Percentiles rank a stretch among this genome's conserved stretches.
Conservation (phyloP, 768 basidiomycete genomes). For the Pleurotus djamor region DNA sequence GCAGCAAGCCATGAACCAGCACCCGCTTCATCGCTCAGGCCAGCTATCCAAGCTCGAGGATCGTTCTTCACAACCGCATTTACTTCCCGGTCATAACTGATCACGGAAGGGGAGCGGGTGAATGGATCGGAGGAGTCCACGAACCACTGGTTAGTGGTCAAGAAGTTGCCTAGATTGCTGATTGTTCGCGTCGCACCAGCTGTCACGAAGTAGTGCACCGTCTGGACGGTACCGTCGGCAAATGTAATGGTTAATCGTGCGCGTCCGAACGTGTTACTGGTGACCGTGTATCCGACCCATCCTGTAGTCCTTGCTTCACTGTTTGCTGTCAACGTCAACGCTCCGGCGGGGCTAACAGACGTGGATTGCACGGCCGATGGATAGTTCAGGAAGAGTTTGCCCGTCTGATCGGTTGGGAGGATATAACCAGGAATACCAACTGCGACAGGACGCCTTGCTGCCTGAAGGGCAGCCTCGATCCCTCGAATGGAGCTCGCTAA, state of each 20-base stretch:
- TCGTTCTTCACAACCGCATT: slow-evolving; percentile 49
- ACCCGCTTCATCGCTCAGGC: slow-evolving; percentile 58
- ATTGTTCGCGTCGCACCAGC: slow-evolving; percentile 42
- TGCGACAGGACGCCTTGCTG: slow-evolving; percentile 42
- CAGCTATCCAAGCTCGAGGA: slow-evolving; percentile 58
- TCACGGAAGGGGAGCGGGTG: slow-evolving; percentile 49
- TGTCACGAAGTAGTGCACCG: slow-evolving; percentile 50
- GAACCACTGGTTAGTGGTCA: slow-evolving; percentile 56
- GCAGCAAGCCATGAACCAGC: slow-evolving; percentile 58
- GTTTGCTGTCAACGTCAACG: slow-evolving; percentile 43
- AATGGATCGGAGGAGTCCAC: slow-evolving; percentile 47
- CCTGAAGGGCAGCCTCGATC: slow-evolving; percentile 43
- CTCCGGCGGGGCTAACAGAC: slow-evolving; percentile 41
- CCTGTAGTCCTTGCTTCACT: slow-evolving; percentile 35
- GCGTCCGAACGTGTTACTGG: slow-evolving; percentile 42
- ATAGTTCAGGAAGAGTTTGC: slow-evolving; percentile 51
- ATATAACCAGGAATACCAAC: slow-evolving; percentile 54
- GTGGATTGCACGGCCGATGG: slow-evolving; percentile 37
- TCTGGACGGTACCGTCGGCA: slow-evolving; percentile 48
- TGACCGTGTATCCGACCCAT: slow-evolving; percentile 49
- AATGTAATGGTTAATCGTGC: slow-evolving; percentile 48
- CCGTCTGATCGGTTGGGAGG: slow-evolving; percentile 43
- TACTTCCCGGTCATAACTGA: slow-evolving; percentile 51
- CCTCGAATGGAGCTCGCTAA: slow-evolving; percentile 47
- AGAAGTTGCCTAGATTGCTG: slow-evolving; percentile 49